Conservation (phyloP, 768 basidiomycete genomes). For the Mycena rosella region DNA sequence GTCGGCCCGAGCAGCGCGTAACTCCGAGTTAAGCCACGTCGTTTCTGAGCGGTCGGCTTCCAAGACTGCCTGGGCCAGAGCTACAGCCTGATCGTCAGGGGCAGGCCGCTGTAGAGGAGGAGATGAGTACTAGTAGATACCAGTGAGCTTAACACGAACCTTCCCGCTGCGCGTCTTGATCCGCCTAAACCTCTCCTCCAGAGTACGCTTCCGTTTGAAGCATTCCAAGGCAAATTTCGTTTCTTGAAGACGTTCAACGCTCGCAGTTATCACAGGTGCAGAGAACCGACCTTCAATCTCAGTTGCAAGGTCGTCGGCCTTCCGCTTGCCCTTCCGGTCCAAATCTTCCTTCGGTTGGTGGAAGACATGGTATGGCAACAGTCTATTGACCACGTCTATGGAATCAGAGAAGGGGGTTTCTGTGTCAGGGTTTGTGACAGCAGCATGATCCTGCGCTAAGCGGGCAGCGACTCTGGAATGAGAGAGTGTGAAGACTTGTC, state of each 20-base stretch:
- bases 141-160: slow-evolving; percentile 53
- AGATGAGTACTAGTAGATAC: background rate
- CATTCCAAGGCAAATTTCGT: slow-evolving; percentile 80
- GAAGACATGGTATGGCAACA: slow-evolving; percentile 86
- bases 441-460: slow-evolving; percentile 73
- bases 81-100: slow-evolving; percentile 73
- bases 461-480: slow-evolving; percentile 63
- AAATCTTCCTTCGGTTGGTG: slow-evolving; percentile 81
- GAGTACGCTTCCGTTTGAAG: slow-evolving; percentile 64
- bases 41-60: slow-evolving; percentile 78
- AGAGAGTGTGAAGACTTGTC: slow-evolving; percentile 10
- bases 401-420: slow-evolving; percentile 77
- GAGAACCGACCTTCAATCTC: slow-evolving; percentile 63
- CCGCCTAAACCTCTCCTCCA: slow-evolving; percentile 71
- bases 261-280: slow-evolving; percentile 5
- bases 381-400: slow-evolving; percentile 73
- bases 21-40: slow-evolving; percentile 65
- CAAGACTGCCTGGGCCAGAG: slow-evolving; percentile 71
- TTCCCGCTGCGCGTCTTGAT: slow-evolving; percentile 66
- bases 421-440: slow-evolving; percentile 72
- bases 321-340: slow-evolving; percentile 61
- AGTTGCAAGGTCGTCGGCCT: slow-evolving; percentile 63
- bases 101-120: slow-evolving; percentile 63
- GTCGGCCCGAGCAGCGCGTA: slow-evolving; percentile 73
- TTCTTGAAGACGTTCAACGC: slow-evolving; percentile 57